These are phyloP conservation scores for Aspergillus ostianus DNA, from an alignment of 495 filamentous ascomycete species.

Conservation along the genomic window DNA sequence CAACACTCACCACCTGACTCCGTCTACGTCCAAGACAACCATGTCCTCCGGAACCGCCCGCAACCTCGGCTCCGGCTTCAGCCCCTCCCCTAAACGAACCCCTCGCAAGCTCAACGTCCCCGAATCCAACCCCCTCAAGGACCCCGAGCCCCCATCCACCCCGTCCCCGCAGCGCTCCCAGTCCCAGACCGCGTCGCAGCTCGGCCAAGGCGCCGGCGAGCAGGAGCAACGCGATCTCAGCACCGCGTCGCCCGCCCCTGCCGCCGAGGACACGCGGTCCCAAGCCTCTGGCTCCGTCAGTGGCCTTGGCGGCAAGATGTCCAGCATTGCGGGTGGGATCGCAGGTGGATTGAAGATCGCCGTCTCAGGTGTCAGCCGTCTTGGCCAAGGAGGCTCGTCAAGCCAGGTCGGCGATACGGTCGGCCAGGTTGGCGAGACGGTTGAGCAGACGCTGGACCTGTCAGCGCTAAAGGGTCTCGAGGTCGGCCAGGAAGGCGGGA, in stretches of 20 bases:
- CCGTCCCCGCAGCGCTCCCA: not conserved
- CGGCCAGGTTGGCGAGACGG: not conserved
- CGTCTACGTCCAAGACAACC: not conserved
- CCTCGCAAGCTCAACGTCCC: not conserved
- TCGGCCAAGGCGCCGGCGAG: not conserved
- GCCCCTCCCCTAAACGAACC: not conserved
- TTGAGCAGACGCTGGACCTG: slow-evolving; percentile 46
- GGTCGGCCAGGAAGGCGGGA: slow-evolving; percentile 49
- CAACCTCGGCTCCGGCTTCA: not conserved
- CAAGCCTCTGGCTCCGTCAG: slow-evolving; percentile 33
- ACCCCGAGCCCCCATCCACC: not conserved
- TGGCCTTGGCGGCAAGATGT: slow-evolving; percentile 18
- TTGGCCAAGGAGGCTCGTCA: slow-evolving; percentile 8
- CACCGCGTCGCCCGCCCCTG: slow-evolving; percentile 19
- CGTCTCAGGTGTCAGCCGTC: slow-evolving; percentile 17
- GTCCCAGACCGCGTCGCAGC: not conserved
- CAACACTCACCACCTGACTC: not conserved
- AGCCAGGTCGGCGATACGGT: slow-evolving; percentile 32
- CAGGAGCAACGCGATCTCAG: slow-evolving; percentile 29
- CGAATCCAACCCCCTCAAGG: not conserved
- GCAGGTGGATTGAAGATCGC: slow-evolving; percentile 27
- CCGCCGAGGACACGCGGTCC: slow-evolving; percentile 24
- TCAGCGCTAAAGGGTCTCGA: slow-evolving; percentile 66
- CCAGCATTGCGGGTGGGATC: slow-evolving; percentile 20
- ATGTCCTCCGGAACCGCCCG: not conserved